These are phyloP conservation scores for Leccinum broughii DNA, from an alignment of 768 basidiomycete species.

Conservation along the genomic window DNA sequence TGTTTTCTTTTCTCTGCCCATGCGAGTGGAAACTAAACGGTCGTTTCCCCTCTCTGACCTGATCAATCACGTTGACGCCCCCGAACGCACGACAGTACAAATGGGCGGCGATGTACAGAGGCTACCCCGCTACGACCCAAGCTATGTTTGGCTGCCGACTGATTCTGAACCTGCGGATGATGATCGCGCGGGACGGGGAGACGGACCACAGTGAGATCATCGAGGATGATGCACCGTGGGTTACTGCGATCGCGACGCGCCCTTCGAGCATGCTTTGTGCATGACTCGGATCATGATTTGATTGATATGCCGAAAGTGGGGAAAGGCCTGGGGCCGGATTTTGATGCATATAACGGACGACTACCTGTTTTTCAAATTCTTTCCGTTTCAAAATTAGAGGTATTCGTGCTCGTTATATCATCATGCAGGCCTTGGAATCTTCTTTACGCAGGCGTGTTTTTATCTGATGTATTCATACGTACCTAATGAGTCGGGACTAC, in stretches of 20 bases:
- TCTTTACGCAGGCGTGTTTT: background rate
- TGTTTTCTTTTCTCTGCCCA: background rate
- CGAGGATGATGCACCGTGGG: background rate
- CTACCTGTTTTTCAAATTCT: background rate
- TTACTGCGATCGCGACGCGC: background rate
- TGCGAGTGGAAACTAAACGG: background rate
- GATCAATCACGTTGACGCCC: background rate
- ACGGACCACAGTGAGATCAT: background rate
- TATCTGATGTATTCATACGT: background rate
- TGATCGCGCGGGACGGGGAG: slow-evolving; percentile 7
- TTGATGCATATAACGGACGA: too few species aligned
- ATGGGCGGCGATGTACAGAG: slow-evolving; percentile 9
- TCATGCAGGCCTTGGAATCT: too few species aligned
- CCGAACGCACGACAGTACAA: background rate
- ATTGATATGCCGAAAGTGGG: background rate
- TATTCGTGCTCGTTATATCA: background rate
- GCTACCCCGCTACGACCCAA: slow-evolving; percentile 3
- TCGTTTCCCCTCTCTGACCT: background rate
- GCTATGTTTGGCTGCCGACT: background rate
- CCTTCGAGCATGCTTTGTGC: background rate
- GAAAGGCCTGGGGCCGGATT: too few species aligned
- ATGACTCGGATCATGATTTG: background rate
- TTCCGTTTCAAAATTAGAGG: background rate
- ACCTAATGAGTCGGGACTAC: background rate
- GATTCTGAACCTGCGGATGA: background rate